These are phyloP conservation scores for Wallacemonas sp. DNA, from an alignment of 208 protist genomes.

Conservation along the genomic window DNA sequence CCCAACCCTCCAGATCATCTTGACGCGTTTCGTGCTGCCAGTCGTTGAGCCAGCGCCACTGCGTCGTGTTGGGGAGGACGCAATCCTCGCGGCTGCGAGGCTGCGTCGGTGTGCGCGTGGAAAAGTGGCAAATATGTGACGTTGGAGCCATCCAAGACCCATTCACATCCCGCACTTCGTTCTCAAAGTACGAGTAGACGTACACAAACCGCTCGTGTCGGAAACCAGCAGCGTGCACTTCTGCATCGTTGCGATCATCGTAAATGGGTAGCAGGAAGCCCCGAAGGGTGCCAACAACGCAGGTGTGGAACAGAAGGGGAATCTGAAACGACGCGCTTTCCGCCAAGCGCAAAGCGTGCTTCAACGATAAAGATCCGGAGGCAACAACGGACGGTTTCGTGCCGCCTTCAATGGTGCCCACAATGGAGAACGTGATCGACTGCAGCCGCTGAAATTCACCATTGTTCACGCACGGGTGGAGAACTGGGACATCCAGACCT, in stretches of 20 bases:
- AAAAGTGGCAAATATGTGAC: slow-evolving; percentile 37
- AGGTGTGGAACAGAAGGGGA: slow-evolving; percentile 55
- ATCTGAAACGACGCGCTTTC: slow-evolving; percentile 36
- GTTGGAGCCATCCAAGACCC: slow-evolving; percentile 31
- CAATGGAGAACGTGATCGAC: slow-evolving; percentile 49
- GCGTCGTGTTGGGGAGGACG: slow-evolving; percentile 30
- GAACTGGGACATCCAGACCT: slow-evolving; percentile 18
- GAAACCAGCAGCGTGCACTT: slow-evolving; percentile 38
- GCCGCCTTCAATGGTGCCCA: slow-evolving; percentile 28
- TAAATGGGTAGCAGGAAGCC: slow-evolving; percentile 39
- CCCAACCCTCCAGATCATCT: slow-evolving; percentile 55
- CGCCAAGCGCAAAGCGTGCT: slow-evolving; percentile 40
- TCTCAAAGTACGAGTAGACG: slow-evolving; percentile 63
- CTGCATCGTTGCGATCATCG: slow-evolving; percentile 49
- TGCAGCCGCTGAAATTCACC: slow-evolving; percentile 60
- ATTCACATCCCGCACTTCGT: slow-evolving; percentile 32
- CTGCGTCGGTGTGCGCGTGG: slow-evolving; percentile 24
- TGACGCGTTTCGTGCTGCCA: slow-evolving; percentile 50
- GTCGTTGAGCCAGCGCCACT: slow-evolving; percentile 53
- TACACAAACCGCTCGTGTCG: slow-evolving; percentile 27
- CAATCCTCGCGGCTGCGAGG: slow-evolving; percentile 35
- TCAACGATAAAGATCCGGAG: slow-evolving; percentile 56
- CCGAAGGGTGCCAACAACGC: slow-evolving; percentile 42
- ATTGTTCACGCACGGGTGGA: slow-evolving; percentile 55
- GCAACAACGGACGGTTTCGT: slow-evolving; percentile 40